A percentile compares a stretch with the other conserved stretches of the same genome.
These are phyloP conservation scores for Acanthamoeba divionensis DNA, from an alignment of 208 protist species.

Conservation along the genomic window DNA sequence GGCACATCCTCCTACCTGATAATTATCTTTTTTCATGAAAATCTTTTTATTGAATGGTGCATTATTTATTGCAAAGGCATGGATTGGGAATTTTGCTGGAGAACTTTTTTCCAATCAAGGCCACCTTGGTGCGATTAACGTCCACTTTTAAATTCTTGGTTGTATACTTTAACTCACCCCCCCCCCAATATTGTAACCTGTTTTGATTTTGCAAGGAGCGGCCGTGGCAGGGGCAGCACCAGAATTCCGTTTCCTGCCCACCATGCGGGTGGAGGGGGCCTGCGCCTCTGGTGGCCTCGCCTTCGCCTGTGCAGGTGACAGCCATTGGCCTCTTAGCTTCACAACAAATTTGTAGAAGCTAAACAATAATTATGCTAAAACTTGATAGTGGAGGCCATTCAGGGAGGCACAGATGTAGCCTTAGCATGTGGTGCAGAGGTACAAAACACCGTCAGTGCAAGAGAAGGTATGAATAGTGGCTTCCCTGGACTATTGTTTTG, in stretches of 20 bases:
- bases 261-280: constrained; percentile 86
- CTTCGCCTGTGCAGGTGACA: constrained; percentile 70
- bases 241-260: constrained; percentile 62
- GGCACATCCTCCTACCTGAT: background rate
- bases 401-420: constrained; percentile 79
- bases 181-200: no score
- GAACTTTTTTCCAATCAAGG: constrained; percentile 88
- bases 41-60: background rate
- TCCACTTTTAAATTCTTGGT: no score
- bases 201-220: no score
- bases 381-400: constrained; percentile 25
- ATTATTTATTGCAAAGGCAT: background rate
- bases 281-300: constrained; percentile 88
- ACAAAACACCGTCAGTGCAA: constrained; percentile 84
- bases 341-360: background rate
- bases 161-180: constrained; percentile 75
- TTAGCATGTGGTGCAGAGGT: constrained; percentile 87
- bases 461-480: constrained; percentile 69
- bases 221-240: background rate
- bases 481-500: background rate
- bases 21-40: background rate
- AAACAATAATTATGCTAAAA: background rate
- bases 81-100: constrained; percentile 85
- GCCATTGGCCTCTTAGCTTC: constrained; percentile 67
- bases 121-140: constrained; percentile 85